Conservation (phyloP, 2,329 filamentous ascomycete species). For the Fusarium globosum region DNA sequence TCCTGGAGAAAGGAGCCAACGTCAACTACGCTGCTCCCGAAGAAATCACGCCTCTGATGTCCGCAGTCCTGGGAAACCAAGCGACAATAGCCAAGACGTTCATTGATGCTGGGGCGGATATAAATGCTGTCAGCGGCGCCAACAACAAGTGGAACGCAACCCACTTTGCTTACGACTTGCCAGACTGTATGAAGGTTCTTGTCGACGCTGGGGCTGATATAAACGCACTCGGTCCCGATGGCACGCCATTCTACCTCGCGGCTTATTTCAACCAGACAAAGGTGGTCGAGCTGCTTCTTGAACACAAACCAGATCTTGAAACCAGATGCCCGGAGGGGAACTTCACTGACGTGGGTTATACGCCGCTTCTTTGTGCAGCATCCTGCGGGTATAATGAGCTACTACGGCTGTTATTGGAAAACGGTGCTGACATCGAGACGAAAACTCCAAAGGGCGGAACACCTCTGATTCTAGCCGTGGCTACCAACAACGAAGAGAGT, state of each 20-base stretch:
- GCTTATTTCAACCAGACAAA: neutral
- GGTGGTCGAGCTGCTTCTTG: neutral
- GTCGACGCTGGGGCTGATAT: neutral
- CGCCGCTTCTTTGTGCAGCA: neutral
- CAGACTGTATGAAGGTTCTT: neutral
- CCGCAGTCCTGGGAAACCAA: neutral
- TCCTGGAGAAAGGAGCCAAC: neutral
- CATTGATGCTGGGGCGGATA: neutral
- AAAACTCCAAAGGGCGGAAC: neutral
- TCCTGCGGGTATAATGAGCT: neutral
- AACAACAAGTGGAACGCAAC: neutral
- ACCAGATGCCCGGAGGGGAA: neutral
- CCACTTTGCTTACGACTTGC: neutral
- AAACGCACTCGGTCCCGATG: neutral
- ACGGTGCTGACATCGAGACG: neutral
- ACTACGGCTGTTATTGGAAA: neutral
- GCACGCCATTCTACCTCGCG: neutral
- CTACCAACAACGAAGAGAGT: accelerated
- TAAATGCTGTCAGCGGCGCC: too few relatives aligned
- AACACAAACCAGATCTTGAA: neutral
- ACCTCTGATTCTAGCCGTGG: neutral
- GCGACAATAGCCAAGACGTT: neutral
- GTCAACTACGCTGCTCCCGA: neutral
- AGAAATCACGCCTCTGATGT: neutral
- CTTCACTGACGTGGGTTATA: neutral